A percentile compares a stretch with the other conserved stretches of the same genome.
These are phyloP conservation scores for Claviceps capensis DNA, from an alignment of 2,329 filamentous ascomycete species.

Conservation along the genomic window DNA sequence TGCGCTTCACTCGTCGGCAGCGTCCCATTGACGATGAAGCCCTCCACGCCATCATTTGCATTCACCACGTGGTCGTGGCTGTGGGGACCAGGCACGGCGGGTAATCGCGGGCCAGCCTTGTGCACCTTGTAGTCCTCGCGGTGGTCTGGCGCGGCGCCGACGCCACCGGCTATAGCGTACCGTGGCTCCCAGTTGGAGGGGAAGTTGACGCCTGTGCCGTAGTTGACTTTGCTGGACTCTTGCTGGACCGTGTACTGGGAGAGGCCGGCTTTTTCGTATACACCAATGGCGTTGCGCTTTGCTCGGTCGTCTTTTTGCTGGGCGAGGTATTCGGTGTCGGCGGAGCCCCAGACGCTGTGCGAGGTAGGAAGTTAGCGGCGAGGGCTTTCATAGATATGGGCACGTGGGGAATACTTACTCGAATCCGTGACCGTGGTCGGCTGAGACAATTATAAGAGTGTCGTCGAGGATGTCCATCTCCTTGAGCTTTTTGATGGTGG, in stretches of 20 bases:
- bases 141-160: conserved; percentile 59
- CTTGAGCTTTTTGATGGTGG: conserved; percentile 57
- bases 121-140: conserved; percentile 65
- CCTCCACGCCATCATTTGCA: conserved; percentile 48
- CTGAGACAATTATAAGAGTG: conserved; percentile 67
- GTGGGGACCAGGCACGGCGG: conserved; percentile 38
- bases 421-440: conserved; percentile 84
- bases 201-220: conserved; percentile 63
- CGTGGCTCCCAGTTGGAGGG: conserved; percentile 75
- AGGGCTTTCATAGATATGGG: not conserved
- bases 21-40: conserved; percentile 65
- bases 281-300: conserved; percentile 63
- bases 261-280: conserved; percentile 58
- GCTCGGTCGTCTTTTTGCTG: conserved; percentile 50
- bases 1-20: conserved; percentile 47
- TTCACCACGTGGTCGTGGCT: conserved; percentile 53
- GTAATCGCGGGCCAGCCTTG: conserved; percentile 47
- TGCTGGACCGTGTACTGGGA: conserved; percentile 55
- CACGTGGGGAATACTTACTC: conserved; percentile 29
- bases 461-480: conserved; percentile 54
- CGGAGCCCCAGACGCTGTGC: conserved; percentile 56
- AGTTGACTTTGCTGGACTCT: conserved; percentile 42
- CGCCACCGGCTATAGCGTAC: conserved; percentile 63
- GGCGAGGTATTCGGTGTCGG: conserved; percentile 65
- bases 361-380: conserved; percentile 1